phyloP scores from a whole-genome alignment of 169 alveolate genomes.

The Besnoitia besnoiti region DNA sequence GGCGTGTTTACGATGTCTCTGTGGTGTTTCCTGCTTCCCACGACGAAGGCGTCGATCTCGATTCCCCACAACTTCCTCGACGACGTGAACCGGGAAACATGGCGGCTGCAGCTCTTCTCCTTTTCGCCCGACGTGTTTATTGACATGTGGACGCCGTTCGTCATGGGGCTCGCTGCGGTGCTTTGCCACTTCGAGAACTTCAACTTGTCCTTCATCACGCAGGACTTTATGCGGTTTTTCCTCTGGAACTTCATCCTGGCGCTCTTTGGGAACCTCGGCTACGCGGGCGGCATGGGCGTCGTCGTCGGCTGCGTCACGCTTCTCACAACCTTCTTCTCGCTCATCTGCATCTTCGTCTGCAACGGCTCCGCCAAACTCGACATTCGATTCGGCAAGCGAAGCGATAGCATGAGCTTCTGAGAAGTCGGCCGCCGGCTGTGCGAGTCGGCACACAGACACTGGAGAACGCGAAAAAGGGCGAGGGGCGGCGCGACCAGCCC shows the following conservation, averaged over 20 bases:
- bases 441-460: neutral
- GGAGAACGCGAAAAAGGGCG: too few species aligned
- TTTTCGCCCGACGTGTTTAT: conserved; percentile 61
- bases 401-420: conserved; percentile 37
- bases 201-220: conserved; percentile 43
- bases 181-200: conserved; percentile 69
- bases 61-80: conserved; percentile 52
- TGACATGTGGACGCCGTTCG: conserved; percentile 71
- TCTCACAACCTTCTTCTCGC: conserved; percentile 55
- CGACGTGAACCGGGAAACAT: conserved; percentile 55
- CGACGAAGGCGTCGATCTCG: conserved; percentile 56
- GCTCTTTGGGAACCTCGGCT: conserved; percentile 64
- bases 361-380: conserved; percentile 58
- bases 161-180: conserved; percentile 65
- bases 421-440: neutral
- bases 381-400: conserved; percentile 25
- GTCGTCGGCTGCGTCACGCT: conserved; percentile 65
- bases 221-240: conserved; percentile 57
- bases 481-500: too few species aligned
- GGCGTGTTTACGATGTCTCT: conserved; percentile 56
- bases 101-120: conserved; percentile 69
- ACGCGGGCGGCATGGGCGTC: conserved; percentile 66
- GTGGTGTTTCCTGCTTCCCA: conserved; percentile 60
- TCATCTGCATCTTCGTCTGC: conserved; percentile 55
- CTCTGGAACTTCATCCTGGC: conserved; percentile 66